Percentiles rank a stretch among this genome's conserved stretches.
Evolutionary conservation across 148 eudicot species (phyloP).

Genomic region (Silene latifolia): DNA sequence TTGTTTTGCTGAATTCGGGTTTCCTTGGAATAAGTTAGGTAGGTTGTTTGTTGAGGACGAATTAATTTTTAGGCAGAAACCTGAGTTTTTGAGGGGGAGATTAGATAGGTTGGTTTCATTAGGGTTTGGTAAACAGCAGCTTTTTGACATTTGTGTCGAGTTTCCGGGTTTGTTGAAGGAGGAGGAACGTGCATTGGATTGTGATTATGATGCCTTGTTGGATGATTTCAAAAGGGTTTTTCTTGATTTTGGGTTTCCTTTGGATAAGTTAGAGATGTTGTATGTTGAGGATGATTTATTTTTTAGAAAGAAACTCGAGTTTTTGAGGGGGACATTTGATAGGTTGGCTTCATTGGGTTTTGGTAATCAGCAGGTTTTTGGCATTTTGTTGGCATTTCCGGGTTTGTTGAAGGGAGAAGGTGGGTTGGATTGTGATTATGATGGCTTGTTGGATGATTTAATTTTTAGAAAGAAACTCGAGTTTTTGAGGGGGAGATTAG

Average conservation of each 20-base stretch:
- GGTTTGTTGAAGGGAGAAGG: slow-evolving; percentile 31
- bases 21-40: slow-evolving; percentile 74
- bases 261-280: too few relatives aligned
- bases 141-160: slow-evolving; percentile 56
- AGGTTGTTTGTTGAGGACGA: slow-evolving; percentile 39
- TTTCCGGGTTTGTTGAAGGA: slow-evolving; percentile 50
- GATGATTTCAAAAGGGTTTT: slow-evolving; percentile 51
- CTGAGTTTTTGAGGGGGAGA: slow-evolving; percentile 30
- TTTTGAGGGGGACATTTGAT: slow-evolving; percentile 33
- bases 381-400: slow-evolving; percentile 66
- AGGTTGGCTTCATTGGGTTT: slow-evolving; percentile 50
- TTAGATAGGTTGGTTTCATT: slow-evolving; percentile 36
- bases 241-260: slow-evolving; percentile 35
- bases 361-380: slow-evolving; percentile 32
- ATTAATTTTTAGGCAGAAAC: slow-evolving; percentile 39
- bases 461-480: slow-evolving; percentile 34
- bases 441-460: slow-evolving; percentile 39
- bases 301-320: slow-evolving; percentile 31
- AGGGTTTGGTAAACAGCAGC: slow-evolving; percentile 41
- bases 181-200: slow-evolving; percentile 18
- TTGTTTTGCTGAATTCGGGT: slow-evolving; percentile 51
- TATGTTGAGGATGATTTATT: slow-evolving; percentile 21
- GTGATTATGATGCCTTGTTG: slow-evolving; percentile 35
- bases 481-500: slow-evolving; percentile 35
- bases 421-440: too few relatives aligned